Percentiles rank a stretch among this genome's conserved stretches.
Evolutionary conservation across 2,329 filamentous ascomycete species (phyloP).

Genomic region (Aspergillus caelatus): DNA sequence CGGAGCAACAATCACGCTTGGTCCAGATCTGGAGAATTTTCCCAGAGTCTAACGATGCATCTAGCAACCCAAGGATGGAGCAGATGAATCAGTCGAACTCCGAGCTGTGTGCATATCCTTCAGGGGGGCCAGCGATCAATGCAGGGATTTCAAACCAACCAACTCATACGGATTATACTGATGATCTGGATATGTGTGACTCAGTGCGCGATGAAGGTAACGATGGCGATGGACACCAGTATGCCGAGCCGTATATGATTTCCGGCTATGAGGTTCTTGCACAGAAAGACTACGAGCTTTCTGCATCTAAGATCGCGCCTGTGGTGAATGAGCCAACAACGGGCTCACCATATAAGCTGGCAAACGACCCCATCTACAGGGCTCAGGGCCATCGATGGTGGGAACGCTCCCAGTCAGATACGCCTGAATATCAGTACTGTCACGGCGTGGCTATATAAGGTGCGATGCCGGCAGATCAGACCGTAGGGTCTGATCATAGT

Average conservation of each 20-base stretch:
- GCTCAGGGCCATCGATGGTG: slow-evolving; percentile 41
- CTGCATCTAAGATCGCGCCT: slow-evolving; percentile 15
- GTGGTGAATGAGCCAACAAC: slow-evolving; percentile 30
- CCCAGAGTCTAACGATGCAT: slow-evolving; percentile 43
- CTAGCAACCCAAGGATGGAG: not conserved
- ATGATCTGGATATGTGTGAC: slow-evolving; percentile 50
- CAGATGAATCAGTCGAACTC: not conserved
- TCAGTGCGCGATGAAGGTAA: slow-evolving; percentile 22
- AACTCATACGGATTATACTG: not conserved
- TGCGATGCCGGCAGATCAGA: no score
- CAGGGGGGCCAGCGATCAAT: not conserved
- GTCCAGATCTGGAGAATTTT: slow-evolving; percentile 85
- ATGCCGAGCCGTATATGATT: slow-evolving; percentile 80
- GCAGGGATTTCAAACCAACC: not conserved
- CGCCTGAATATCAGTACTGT: slow-evolving; percentile 42
- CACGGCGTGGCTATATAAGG: no score
- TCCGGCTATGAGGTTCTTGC: slow-evolving; percentile 76
- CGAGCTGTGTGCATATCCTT: not conserved
- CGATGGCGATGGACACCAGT: slow-evolving; percentile 35
- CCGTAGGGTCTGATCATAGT: no score
- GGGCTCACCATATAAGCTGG: slow-evolving; percentile 36
- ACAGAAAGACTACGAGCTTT: slow-evolving; percentile 61
- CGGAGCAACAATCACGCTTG: slow-evolving; percentile 71
- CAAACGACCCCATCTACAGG: slow-evolving; percentile 45
- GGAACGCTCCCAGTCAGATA: slow-evolving; percentile 32